phyloP scores from a whole-genome alignment of 2,329 filamentous ascomycete species.

The Talaromyces rugulosus region DNA sequence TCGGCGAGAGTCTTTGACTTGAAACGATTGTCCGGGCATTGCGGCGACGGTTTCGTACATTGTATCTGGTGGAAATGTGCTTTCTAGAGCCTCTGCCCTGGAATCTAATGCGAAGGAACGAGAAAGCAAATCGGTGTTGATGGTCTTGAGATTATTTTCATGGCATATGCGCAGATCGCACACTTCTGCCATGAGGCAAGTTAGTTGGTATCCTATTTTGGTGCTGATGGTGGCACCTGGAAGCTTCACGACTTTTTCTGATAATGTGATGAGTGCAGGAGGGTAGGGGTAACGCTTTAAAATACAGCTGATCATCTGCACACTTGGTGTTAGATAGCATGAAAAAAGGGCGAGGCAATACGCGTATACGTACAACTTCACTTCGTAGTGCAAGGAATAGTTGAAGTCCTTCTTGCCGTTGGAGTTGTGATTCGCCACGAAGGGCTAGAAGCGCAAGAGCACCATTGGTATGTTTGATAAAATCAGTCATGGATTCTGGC shows the following conservation, averaged over 20 bases:
- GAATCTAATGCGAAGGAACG: constrained; percentile 30
- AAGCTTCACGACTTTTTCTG: constrained; percentile 20
- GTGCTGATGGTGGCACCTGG: constrained; percentile 8
- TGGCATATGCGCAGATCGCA: constrained; percentile 20
- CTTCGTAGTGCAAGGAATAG: constrained; percentile 55
- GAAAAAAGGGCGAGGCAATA: neutral
- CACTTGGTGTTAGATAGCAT: neutral
- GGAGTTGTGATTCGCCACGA: constrained; percentile 33
- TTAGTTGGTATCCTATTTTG: constrained; percentile 24
- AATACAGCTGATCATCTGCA: constrained; percentile 33
- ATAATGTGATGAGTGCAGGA: constrained; percentile 27
- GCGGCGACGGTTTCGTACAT: constrained; percentile 22
- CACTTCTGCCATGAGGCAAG: constrained; percentile 32
- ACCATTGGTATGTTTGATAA: constrained; percentile 57
- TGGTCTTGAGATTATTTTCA: constrained; percentile 2
- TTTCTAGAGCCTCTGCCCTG: constrained; percentile 29
- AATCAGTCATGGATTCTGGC: constrained; percentile 46
- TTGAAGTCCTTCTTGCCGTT: constrained; percentile 45
- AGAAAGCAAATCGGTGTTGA: constrained; percentile 24
- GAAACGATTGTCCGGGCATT: constrained; percentile 33
- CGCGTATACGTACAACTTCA: constrained; percentile 45
- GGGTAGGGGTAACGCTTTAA: constrained; percentile 30
- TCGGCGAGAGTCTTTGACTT: constrained; percentile 16
- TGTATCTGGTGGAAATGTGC: constrained; percentile 23
- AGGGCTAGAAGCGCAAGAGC: constrained; percentile 54